A percentile compares a stretch with the other conserved stretches of the same genome.
Evolutionary conservation across 768 basidiomycete genomes (phyloP).

Genomic region (Hericium alpestre): DNA sequence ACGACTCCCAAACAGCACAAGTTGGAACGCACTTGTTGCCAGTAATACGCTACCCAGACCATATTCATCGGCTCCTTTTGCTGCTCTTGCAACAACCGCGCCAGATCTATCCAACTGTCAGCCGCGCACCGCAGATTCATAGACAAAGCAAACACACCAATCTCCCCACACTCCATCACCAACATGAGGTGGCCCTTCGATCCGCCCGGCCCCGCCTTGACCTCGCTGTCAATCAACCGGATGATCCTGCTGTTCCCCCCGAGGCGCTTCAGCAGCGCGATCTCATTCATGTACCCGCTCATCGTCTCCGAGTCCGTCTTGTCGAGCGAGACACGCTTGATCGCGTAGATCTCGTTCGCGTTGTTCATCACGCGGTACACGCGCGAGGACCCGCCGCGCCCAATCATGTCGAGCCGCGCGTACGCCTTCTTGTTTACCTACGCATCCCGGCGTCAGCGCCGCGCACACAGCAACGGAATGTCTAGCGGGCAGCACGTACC

Average conservation of each 20-base stretch:
- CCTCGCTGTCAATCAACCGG: slow-evolving; percentile 81
- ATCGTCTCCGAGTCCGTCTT: slow-evolving; percentile 84
- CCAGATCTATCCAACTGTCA: slow-evolving; percentile 43
- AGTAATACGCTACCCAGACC: slow-evolving; percentile 91
- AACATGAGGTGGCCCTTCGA: slow-evolving; percentile 69
- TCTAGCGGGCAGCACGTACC: neutral
- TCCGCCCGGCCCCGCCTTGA: slow-evolving; percentile 60
- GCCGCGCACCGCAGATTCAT: neutral
- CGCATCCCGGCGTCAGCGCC: neutral
- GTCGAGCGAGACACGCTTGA: slow-evolving; percentile 88
- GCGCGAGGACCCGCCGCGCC: slow-evolving; percentile 90
- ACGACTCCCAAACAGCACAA: neutral
- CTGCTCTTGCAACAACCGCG: slow-evolving; percentile 74
- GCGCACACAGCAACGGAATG: neutral
- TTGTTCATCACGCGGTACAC: slow-evolving; percentile 84
- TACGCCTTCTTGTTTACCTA: slow-evolving; percentile 79
- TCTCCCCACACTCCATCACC: slow-evolving; percentile 96
- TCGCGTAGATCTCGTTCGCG: slow-evolving; percentile 70
- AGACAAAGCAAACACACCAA: slow-evolving; percentile 26
- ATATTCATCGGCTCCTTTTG: slow-evolving; percentile 78
- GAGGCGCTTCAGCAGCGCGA: slow-evolving; percentile 85
- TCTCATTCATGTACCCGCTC: slow-evolving; percentile 93
- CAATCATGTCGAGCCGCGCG: slow-evolving; percentile 78
- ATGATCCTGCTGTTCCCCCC: slow-evolving; percentile 90
- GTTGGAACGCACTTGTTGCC: slow-evolving; percentile 74